Percentiles rank a stretch among this genome's conserved stretches.
phyloP scores from a whole-genome alignment of 768 basidiomycete species.

The Fomitopsis pulvina region DNA sequence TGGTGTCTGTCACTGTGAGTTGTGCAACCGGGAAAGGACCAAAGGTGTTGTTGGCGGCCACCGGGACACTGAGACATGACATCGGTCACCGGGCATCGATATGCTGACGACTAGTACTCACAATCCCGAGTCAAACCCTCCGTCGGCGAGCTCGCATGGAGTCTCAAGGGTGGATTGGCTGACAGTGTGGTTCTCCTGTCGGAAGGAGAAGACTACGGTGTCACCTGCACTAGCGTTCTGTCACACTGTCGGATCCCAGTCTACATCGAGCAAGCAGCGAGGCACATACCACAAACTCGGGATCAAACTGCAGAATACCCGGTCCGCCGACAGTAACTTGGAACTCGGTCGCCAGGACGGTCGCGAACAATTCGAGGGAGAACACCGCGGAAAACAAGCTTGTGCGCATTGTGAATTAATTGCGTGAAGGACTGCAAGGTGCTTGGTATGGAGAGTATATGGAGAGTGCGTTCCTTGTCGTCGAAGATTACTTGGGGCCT shows the following conservation, averaged over 20 bases:
- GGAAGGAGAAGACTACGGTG: slow-evolving; percentile 41
- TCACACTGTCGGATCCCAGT: too few relatives aligned
- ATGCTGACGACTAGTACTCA: slow-evolving; percentile 26
- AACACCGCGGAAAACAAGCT: slow-evolving; percentile 14
- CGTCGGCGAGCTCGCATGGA: slow-evolving; percentile 36
- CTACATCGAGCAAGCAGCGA: too few relatives aligned
- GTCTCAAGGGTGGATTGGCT: slow-evolving; percentile 47
- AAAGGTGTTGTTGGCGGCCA: slow-evolving; percentile 32
- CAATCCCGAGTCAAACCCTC: slow-evolving; percentile 58
- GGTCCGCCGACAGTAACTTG: slow-evolving; percentile 44
- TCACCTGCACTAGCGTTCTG: slow-evolving; percentile 46
- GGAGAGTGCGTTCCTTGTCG: too few relatives aligned
- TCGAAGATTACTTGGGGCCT: too few relatives aligned
- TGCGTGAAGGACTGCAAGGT: neutral
- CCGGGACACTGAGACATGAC: slow-evolving; percentile 38
- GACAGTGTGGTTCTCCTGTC: slow-evolving; percentile 51
- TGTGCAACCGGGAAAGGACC: slow-evolving; percentile 40
- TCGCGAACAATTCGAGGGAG: slow-evolving; percentile 21
- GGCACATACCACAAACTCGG: slow-evolving; percentile 26
- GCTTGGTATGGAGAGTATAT: neutral
- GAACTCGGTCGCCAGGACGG: slow-evolving; percentile 31
- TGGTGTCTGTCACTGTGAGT: slow-evolving; percentile 32
- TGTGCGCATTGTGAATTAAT: slow-evolving; percentile 9
- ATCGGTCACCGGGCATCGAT: neutral
- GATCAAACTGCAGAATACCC: slow-evolving; percentile 34